Percentiles rank a stretch among this genome's conserved stretches.
Conservation (phyloP, 2,329 filamentous ascomycete genomes). For the Trematosphaeria pertusa region DNA sequence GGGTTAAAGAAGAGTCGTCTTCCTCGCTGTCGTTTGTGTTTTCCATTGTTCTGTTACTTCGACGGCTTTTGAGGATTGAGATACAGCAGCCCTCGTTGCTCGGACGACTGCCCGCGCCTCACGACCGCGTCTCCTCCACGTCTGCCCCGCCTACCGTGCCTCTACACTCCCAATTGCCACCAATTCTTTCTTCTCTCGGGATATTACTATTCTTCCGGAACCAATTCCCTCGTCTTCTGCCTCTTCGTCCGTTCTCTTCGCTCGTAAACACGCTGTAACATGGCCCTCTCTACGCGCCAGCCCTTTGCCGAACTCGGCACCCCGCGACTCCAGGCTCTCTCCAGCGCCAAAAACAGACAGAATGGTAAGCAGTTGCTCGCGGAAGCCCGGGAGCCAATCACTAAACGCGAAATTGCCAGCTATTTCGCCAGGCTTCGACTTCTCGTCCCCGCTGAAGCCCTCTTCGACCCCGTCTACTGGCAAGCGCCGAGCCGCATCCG, state of each 20-base stretch:
- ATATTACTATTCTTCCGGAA: conserved; percentile 1
- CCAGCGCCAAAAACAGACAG: conserved; percentile 79
- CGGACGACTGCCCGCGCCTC: not conserved
- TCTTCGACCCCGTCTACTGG: conserved; percentile 36
- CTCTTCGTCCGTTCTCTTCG: conserved; percentile 3
- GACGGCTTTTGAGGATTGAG: not conserved
- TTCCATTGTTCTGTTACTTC: conserved; percentile 2
- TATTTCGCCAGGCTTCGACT: conserved; percentile 31
- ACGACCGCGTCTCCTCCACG: conserved; percentile 7
- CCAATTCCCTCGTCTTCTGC: not conserved
- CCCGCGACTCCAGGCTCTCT: conserved; percentile 73
- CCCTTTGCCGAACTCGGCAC: conserved; percentile 77
- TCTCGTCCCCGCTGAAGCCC: conserved; percentile 44
- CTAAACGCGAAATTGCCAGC: conserved; percentile 38
- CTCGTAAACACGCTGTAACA: conserved; percentile 16
- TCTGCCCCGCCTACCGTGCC: conserved; percentile 15
- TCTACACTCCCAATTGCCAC: not conserved
- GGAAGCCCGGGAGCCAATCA: conserved; percentile 3
- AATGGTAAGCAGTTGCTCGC: conserved; percentile 55
- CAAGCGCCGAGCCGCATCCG: conserved; percentile 56
- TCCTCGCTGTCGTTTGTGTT: not conserved
- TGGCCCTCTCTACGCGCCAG: conserved; percentile 65
- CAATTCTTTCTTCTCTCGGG: not conserved
- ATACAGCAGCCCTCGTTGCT: conserved; percentile 3
- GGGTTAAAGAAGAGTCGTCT: not conserved